Conservation (phyloP, 805 yeast genomes). For the Lipomyces lipofer region DNA sequence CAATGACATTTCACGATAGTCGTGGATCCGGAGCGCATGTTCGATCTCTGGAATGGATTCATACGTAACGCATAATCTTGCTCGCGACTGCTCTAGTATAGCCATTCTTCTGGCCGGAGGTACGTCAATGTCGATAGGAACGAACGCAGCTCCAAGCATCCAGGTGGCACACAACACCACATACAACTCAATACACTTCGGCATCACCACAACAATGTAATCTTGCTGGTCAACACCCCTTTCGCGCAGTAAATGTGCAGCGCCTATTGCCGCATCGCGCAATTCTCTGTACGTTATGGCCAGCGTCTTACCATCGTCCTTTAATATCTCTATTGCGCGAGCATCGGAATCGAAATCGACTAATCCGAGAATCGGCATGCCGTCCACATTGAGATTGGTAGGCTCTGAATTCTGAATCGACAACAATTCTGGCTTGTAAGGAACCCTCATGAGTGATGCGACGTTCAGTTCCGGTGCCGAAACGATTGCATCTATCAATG, state of each 20-base stretch:
- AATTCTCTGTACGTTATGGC: slow-evolving; percentile 7
- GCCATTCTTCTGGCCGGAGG: slow-evolving; percentile 21
- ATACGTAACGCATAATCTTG: not conserved
- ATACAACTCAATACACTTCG: slow-evolving; percentile 25
- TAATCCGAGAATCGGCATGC: not conserved
- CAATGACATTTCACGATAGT: no score
- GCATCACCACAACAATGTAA: slow-evolving; percentile 13
- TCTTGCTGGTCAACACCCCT: slow-evolving; percentile 5
- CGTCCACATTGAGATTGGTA: not conserved
- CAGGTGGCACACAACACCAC: slow-evolving; percentile 24
- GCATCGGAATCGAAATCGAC: slow-evolving; percentile 6
- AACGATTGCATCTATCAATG: not conserved
- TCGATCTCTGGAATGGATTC: not conserved
- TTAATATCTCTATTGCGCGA: slow-evolving; percentile 15
- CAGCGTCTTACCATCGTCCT: not conserved
- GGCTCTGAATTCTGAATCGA: slow-evolving; percentile 19
- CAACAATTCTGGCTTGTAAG: not conserved
- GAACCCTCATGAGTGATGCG: not conserved
- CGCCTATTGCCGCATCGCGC: not conserved
- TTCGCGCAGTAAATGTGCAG: not conserved
- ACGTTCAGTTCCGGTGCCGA: not conserved
- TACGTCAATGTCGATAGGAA: slow-evolving; percentile 24
- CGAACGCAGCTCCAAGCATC: slow-evolving; percentile 30
- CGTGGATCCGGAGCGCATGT: not conserved
- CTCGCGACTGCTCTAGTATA: slow-evolving; percentile 1